These are phyloP conservation scores for Fragaria iinumae DNA, from an alignment of 306 rosid genomes.

Conservation along the genomic window DNA sequence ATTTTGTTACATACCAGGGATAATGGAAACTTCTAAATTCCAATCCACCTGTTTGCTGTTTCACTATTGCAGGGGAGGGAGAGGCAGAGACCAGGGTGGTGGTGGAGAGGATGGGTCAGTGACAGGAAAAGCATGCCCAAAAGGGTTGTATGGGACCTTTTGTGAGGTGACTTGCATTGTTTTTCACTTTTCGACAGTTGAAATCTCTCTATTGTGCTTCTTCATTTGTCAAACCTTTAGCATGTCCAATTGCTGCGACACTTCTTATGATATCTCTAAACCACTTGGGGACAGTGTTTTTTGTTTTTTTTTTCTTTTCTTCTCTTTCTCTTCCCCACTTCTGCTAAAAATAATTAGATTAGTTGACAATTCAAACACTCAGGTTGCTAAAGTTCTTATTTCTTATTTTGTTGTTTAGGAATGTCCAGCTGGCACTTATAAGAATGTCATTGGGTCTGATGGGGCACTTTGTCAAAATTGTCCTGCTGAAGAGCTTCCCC, in stretches of 20 bases:
- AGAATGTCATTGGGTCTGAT: constrained; percentile 87
- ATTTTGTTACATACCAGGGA: constrained; percentile 2
- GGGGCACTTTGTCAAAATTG: constrained; percentile 68
- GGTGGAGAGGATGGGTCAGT: constrained; percentile 78
- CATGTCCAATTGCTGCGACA: not conserved
- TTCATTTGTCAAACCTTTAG: not conserved
- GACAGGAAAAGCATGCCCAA: constrained; percentile 84
- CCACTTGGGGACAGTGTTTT: not conserved
- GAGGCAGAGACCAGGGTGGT: constrained; percentile 56
- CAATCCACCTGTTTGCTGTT: not conserved
- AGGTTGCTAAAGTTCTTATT: constrained; percentile 12
- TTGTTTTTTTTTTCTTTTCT: not conserved
- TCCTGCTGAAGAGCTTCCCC: constrained; percentile 77
- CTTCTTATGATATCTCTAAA: not conserved
- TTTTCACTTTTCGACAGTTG: not conserved
- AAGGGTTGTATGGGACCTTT: constrained; percentile 84
- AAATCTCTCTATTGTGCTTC: not conserved
- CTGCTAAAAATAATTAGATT: not conserved
- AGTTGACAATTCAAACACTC: not conserved
- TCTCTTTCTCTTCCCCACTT: not conserved
- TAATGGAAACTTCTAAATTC: not conserved
- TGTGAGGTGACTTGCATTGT: constrained; percentile 57
- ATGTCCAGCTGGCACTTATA: constrained; percentile 94
- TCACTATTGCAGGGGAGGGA: constrained; percentile 72
- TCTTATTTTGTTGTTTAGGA: constrained; percentile 50